These are phyloP conservation scores for Pythium rishiriense DNA, from an alignment of 352 stramenopile genomes.

Conservation along the genomic window DNA sequence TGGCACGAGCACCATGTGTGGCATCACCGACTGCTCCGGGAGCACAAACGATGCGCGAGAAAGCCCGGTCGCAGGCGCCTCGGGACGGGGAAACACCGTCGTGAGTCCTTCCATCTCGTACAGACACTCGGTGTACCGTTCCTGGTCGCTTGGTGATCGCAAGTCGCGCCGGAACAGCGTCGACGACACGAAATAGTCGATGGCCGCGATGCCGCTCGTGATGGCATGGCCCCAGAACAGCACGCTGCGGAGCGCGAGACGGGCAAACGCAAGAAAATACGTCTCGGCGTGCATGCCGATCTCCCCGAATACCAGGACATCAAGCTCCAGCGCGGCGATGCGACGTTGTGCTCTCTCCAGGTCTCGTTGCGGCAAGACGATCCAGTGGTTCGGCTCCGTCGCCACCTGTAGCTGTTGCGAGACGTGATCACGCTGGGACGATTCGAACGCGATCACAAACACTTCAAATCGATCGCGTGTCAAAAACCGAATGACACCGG, in stretches of 20 bases:
- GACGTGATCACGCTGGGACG: constrained; percentile 23
- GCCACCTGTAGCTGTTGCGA: constrained; percentile 9
- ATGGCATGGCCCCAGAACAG: constrained; percentile 67
- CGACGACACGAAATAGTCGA: constrained; percentile 72
- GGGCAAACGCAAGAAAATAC: constrained; percentile 63
- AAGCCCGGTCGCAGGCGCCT: not conserved
- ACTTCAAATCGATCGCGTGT: constrained; percentile 32
- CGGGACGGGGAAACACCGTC: constrained; percentile 40
- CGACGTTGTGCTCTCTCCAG: constrained; percentile 29
- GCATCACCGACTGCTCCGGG: constrained; percentile 9
- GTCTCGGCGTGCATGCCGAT: constrained; percentile 51
- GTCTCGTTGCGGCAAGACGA: constrained; percentile 23
- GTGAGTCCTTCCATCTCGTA: constrained; percentile 59
- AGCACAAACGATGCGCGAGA: constrained; percentile 19
- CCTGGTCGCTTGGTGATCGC: not conserved
- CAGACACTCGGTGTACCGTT: constrained; percentile 51
- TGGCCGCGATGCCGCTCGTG: constrained; percentile 47
- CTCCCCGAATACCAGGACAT: constrained; percentile 69
- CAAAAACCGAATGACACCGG: constrained; percentile 40
- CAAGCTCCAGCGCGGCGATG: constrained; percentile 42
- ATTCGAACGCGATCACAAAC: constrained; percentile 27
- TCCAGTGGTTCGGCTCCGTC: constrained; percentile 1
- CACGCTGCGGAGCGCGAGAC: constrained; percentile 41
- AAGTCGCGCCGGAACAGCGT: constrained; percentile 33
- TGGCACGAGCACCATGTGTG: constrained; percentile 51